These are phyloP conservation scores for Pichia heedii DNA, from an alignment of 805 yeast genomes.

Conservation along the genomic window DNA sequence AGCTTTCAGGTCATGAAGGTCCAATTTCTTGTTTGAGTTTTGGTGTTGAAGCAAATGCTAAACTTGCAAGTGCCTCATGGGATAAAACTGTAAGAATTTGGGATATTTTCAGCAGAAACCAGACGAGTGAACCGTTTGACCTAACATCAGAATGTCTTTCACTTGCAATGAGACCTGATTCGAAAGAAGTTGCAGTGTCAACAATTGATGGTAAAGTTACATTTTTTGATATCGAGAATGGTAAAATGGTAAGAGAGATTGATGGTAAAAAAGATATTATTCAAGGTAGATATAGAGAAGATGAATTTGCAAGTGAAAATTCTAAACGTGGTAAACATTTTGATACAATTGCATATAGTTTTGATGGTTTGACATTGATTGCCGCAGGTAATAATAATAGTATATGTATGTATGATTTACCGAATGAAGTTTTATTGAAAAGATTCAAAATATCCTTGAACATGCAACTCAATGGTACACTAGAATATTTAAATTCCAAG, in stretches of 20 bases:
- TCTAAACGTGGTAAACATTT: constrained; percentile 80
- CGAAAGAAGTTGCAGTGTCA: constrained; percentile 81
- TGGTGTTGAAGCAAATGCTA: constrained; percentile 59
- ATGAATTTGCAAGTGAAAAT: constrained; percentile 71
- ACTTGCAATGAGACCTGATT: constrained; percentile 82
- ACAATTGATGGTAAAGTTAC: constrained; percentile 83
- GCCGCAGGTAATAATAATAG: constrained; percentile 94
- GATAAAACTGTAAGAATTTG: constrained; percentile 90
- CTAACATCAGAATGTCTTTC: constrained; percentile 76
- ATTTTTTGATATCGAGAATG: constrained; percentile 75
- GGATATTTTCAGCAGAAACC: constrained; percentile 83
- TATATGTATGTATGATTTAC: constrained; percentile 83
- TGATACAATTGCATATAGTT: constrained; percentile 71
- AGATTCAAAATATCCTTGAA: constrained; percentile 80
- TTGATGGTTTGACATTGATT: constrained; percentile 79
- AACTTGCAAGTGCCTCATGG: constrained; percentile 91
- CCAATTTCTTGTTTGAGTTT: constrained; percentile 85
- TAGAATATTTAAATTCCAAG: constrained; percentile 65
- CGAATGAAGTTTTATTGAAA: constrained; percentile 76
- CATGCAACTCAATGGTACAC: constrained; percentile 87
- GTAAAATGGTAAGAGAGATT: constrained; percentile 70
- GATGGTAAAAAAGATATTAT: constrained; percentile 84
- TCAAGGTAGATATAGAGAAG: constrained; percentile 75
- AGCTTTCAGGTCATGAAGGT: constrained; percentile 89
- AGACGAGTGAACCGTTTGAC: constrained; percentile 84